These are phyloP conservation scores for Trichoderma sp. DNA, from an alignment of 2,329 filamentous ascomycete genomes.

Conservation along the genomic window DNA sequence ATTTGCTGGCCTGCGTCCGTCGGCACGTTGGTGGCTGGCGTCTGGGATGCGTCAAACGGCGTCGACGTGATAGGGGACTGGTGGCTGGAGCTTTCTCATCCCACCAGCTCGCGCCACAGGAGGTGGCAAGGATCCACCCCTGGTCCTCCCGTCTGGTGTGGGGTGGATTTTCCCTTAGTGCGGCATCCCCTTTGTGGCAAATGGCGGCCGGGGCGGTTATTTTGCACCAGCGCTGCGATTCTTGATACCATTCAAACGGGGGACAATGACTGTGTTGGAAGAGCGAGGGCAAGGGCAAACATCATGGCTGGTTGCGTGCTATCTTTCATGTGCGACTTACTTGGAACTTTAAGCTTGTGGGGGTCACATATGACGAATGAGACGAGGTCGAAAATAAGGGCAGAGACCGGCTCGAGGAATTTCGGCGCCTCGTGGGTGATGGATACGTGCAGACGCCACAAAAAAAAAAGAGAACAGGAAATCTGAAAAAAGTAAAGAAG, in stretches of 20 bases:
- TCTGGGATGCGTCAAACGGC: background rate
- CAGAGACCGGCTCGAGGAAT: slow-evolving; percentile 4
- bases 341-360: background rate
- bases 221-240: background rate
- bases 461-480: background rate
- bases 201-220: slow-evolving; percentile 14
- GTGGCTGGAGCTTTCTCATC: slow-evolving; percentile 33
- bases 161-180: slow-evolving; percentile 21
- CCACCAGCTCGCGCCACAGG: slow-evolving; percentile 34
- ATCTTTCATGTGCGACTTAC: background rate
- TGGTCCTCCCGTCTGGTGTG: slow-evolving; percentile 16
- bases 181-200: background rate
- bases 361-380: background rate
- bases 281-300: background rate
- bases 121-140: slow-evolving; percentile 32
- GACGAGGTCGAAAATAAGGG: slow-evolving; percentile 1
- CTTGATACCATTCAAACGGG: background rate
- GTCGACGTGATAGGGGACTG: background rate
- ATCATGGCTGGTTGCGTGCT: background rate
- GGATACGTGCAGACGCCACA: slow-evolving; percentile 5
- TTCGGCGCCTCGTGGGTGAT: background rate
- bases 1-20: background rate
- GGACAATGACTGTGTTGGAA: slow-evolving; percentile 1
- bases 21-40: slow-evolving; percentile 10
- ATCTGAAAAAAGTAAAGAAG: background rate